Percentiles rank a stretch among this genome's conserved stretches.
Evolutionary conservation across 768 basidiomycete genomes (phyloP).

Genomic region (Kwoniella bestiolae): DNA sequence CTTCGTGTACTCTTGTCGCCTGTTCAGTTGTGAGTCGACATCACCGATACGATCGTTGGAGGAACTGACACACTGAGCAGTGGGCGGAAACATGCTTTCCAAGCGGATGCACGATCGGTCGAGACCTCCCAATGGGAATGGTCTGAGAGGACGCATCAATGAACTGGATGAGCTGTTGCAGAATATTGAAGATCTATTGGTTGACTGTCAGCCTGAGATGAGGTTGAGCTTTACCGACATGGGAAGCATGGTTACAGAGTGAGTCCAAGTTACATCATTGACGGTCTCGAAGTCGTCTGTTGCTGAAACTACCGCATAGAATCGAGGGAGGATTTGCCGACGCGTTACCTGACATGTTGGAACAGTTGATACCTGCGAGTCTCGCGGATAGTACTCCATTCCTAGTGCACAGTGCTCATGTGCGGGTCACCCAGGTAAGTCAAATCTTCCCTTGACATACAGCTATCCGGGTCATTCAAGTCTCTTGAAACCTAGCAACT

Average conservation of each 20-base stretch:
- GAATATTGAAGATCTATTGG: not conserved
- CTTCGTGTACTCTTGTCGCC: slow-evolving; percentile 1
- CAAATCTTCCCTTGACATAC: not conserved
- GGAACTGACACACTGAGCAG: not conserved
- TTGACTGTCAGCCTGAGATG: slow-evolving; percentile 10
- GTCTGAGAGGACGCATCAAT: slow-evolving; percentile 5
- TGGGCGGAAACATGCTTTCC: slow-evolving; percentile 10
- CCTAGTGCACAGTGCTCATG: slow-evolving; percentile 10
- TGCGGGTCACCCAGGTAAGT: slow-evolving; percentile 5
- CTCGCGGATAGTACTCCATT: slow-evolving; percentile 5
- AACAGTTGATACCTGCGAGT: slow-evolving; percentile 4
- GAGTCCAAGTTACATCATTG: not conserved
- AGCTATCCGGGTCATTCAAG: no score
- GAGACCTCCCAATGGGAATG: not conserved
- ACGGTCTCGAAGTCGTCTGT: no score
- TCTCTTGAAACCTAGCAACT: slow-evolving; percentile 7
- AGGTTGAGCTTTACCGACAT: not conserved
- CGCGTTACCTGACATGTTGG: slow-evolving; percentile 4
- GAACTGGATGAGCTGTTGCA: slow-evolving; percentile 7
- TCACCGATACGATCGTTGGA: not conserved
- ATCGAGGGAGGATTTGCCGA: slow-evolving; percentile 7
- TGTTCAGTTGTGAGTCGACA: not conserved
- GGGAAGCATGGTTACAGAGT: slow-evolving; percentile 1
- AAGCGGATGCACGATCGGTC: slow-evolving; percentile 11
- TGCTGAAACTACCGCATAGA: not conserved